A percentile compares a stretch with the other conserved stretches of the same genome.
Conservation (phyloP, 2,329 filamentous ascomycete species). For the Pestalotiopsis sp. region DNA sequence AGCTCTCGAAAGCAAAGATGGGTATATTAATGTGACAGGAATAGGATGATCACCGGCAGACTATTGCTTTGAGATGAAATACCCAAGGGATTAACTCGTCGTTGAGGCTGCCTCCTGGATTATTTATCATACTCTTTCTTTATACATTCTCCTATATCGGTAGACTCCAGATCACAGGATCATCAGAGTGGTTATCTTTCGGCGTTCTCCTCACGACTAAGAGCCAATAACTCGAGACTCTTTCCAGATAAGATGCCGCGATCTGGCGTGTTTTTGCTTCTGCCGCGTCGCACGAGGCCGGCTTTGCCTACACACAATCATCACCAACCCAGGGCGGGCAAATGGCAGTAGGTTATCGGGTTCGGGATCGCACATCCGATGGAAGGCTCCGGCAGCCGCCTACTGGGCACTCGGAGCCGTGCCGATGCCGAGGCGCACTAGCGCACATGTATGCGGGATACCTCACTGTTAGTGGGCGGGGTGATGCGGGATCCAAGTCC, state of each 20-base stretch:
- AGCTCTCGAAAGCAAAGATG: neutral
- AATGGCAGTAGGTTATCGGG: neutral
- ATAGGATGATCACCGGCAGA: neutral
- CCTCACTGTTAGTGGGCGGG: neutral
- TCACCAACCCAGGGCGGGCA: neutral
- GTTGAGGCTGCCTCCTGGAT: neutral
- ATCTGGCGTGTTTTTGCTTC: neutral
- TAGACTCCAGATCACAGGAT: neutral
- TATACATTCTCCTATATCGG: slow-evolving; percentile 4
- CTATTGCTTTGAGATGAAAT: neutral
- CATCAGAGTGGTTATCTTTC: slow-evolving; percentile 7
- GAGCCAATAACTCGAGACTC: neutral
- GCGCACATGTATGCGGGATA: neutral
- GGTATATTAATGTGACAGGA: neutral
- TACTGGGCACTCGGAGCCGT: neutral
- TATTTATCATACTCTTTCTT: neutral
- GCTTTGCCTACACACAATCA: too few relatives aligned
- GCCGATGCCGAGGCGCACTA: slow-evolving; percentile 1
- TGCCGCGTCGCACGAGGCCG: neutral
- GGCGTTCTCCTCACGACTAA: neutral
- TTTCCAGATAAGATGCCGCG: slow-evolving; percentile 8
- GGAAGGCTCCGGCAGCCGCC: slow-evolving; percentile 3
- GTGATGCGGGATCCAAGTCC: neutral
- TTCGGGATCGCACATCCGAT: slow-evolving; percentile 10
- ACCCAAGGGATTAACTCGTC: too few relatives aligned